Percentiles rank a stretch among this genome's conserved stretches.
These are phyloP conservation scores for Mycogone perniciosa DNA, from an alignment of 2,329 filamentous ascomycete species.

Conservation along the genomic window DNA sequence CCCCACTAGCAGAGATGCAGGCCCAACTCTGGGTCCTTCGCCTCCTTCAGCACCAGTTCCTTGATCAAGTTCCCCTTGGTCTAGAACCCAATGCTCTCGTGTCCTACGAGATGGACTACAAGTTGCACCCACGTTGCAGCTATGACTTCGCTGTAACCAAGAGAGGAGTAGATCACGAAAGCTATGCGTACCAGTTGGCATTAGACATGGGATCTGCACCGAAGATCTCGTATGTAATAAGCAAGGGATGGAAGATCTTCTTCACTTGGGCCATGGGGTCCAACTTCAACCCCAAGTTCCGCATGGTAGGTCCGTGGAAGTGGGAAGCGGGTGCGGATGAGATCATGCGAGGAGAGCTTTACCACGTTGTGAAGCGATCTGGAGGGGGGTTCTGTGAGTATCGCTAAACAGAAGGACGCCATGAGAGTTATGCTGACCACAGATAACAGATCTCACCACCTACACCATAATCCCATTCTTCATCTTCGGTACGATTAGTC, in stretches of 20 bases:
- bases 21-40: slow-evolving; percentile 41
- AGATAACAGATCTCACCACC: slow-evolving; percentile 25
- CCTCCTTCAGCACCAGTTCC: slow-evolving; percentile 28
- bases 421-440: slow-evolving; percentile 10
- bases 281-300: slow-evolving; percentile 45
- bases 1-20: slow-evolving; percentile 43
- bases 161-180: slow-evolving; percentile 43
- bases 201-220: slow-evolving; percentile 41
- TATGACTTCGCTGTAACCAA: slow-evolving; percentile 30
- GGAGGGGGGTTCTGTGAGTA: slow-evolving; percentile 33
- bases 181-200: slow-evolving; percentile 44
- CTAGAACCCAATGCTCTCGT: slow-evolving; percentile 21
- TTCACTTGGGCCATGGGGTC: slow-evolving; percentile 42
- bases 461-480: slow-evolving; percentile 32
- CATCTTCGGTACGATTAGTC: slow-evolving; percentile 29
- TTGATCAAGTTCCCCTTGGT: slow-evolving; percentile 13
- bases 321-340: slow-evolving; percentile 28
- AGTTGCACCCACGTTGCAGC: slow-evolving; percentile 28
- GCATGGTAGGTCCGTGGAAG: slow-evolving; percentile 39
- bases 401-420: neutral
- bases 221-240: slow-evolving; percentile 27
- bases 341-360: slow-evolving; percentile 39
- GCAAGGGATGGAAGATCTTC: slow-evolving; percentile 31
- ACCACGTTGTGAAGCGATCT: slow-evolving; percentile 29
- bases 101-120: slow-evolving; percentile 35